Evolutionary conservation across 495 filamentous ascomycete genomes (phyloP).

Genomic region (Aspergillus sparsus): DNA sequence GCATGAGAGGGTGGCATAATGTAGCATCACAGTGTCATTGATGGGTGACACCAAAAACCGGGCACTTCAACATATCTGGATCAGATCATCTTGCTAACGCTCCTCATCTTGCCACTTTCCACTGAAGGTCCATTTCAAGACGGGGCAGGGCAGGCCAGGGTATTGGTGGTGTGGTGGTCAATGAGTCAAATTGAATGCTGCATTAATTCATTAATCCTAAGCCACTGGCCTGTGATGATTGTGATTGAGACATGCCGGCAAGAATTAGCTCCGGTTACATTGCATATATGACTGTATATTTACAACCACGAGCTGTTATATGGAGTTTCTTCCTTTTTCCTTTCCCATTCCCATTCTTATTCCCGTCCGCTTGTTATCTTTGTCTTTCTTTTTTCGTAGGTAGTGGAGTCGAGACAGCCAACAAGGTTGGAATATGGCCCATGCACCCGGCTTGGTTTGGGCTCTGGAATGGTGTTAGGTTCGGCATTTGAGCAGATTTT

Average conservation of each 20-base stretch:
- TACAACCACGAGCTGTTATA: background rate
- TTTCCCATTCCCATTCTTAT: background rate
- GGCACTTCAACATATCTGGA: conserved; percentile 8
- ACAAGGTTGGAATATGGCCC: background rate
- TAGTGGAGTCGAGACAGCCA: background rate
- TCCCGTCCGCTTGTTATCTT: conserved; percentile 1
- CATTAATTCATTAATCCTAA: background rate
- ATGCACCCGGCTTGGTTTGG: background rate
- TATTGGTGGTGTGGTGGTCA: too few species aligned
- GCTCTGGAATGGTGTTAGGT: conserved; percentile 9
- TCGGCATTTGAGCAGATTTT: conserved; percentile 12
- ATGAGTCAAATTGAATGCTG: too few species aligned
- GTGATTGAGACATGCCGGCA: conserved; percentile 7
- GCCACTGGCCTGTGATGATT: conserved; percentile 6
- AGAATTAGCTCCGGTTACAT: conserved; percentile 22
- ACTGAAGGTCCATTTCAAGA: too few species aligned
- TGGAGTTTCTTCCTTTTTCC: conserved; percentile 2
- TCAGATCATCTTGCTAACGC: conserved; percentile 7
- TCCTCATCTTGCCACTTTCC: background rate
- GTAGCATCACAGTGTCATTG: conserved; percentile 21
- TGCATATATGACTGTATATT: conserved; percentile 13
- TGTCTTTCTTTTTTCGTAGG: conserved; percentile 4
- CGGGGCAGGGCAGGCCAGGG: too few species aligned
- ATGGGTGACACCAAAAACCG: conserved; percentile 19
- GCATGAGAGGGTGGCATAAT: conserved; percentile 11